Evolutionary conservation across 345 rosid species (phyloP).

Genomic region (Rhodomyrtus tomentosa): DNA sequence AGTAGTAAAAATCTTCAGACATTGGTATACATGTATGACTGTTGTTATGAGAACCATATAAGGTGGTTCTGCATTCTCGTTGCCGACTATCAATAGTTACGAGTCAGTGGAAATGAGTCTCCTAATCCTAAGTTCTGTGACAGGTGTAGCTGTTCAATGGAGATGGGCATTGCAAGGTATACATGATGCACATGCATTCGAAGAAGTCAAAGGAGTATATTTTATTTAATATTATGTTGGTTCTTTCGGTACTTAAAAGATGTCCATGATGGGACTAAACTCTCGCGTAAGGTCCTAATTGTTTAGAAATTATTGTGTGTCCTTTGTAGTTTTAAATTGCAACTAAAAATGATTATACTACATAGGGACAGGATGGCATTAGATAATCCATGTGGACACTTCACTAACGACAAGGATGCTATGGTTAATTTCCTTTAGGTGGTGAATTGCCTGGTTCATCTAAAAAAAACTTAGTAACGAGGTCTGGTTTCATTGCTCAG

Average conservation of each 20-base stretch:
- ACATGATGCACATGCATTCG: background rate
- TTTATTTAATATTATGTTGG: background rate
- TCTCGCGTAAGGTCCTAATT: background rate
- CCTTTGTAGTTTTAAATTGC: background rate
- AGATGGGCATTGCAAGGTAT: slow-evolving; percentile 27
- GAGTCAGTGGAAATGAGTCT: background rate
- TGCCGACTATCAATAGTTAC: background rate
- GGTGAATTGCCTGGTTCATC: background rate
- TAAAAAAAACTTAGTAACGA: background rate
- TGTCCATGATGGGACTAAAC: background rate
- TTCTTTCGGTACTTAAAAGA: background rate
- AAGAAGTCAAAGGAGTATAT: background rate
- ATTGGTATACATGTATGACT: background rate
- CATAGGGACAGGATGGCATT: background rate
- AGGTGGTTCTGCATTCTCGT: background rate
- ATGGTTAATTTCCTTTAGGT: background rate
- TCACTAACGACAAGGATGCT: background rate
- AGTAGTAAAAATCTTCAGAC: background rate
- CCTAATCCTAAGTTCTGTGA: background rate
- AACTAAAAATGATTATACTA: background rate
- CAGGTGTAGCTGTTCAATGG: slow-evolving; percentile 16
- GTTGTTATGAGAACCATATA: background rate
- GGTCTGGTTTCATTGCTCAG: background rate
- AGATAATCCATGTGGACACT: background rate
- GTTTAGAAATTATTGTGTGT: background rate